Evolutionary conservation across 1,284 basidiomycete species (phyloP).

Genomic region (Microbotryum violaceum): DNA sequence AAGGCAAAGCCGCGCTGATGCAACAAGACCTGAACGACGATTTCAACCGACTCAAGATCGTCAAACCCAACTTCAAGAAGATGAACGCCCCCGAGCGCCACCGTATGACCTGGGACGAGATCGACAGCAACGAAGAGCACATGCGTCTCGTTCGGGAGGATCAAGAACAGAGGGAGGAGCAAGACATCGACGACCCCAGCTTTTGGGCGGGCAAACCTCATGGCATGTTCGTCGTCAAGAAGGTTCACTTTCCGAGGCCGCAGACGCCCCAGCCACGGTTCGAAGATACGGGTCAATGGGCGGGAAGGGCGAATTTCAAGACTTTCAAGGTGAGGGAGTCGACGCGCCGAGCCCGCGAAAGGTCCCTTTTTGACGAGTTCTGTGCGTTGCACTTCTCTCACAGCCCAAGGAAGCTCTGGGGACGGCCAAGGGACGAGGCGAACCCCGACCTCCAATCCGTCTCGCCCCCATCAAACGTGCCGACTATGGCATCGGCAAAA

Average conservation of each 20-base stretch:
- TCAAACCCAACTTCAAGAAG: constrained; percentile 15
- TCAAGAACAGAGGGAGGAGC: constrained; percentile 5
- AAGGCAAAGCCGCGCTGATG: not conserved
- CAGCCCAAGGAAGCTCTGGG: not conserved
- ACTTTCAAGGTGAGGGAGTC: constrained; percentile 18
- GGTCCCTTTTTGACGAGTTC: not conserved
- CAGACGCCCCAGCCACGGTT: constrained; percentile 2
- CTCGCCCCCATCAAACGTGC: not conserved
- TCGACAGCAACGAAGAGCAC: constrained; percentile 24
- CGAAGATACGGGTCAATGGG: constrained; percentile 14
- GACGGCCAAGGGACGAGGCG: too few species aligned
- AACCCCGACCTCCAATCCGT: not conserved
- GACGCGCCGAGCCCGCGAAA: not conserved
- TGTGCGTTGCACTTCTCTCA: too few species aligned
- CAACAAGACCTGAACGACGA: constrained; percentile 24
- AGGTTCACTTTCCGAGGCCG: constrained; percentile 10
- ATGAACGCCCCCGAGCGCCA: constrained; percentile 16
- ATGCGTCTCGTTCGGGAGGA: constrained; percentile 18
- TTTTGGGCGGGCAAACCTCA: constrained; percentile 17
- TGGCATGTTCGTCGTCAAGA: constrained; percentile 25
- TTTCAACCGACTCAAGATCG: constrained; percentile 32
- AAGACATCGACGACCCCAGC: constrained; percentile 21
- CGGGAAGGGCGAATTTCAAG: constrained; percentile 26
- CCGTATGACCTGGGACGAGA: constrained; percentile 25
- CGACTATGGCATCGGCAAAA: constrained; percentile 27